These are phyloP conservation scores for Cyclanthera cordifolia DNA, from an alignment of 306 rosid species.

Conservation along the genomic window DNA sequence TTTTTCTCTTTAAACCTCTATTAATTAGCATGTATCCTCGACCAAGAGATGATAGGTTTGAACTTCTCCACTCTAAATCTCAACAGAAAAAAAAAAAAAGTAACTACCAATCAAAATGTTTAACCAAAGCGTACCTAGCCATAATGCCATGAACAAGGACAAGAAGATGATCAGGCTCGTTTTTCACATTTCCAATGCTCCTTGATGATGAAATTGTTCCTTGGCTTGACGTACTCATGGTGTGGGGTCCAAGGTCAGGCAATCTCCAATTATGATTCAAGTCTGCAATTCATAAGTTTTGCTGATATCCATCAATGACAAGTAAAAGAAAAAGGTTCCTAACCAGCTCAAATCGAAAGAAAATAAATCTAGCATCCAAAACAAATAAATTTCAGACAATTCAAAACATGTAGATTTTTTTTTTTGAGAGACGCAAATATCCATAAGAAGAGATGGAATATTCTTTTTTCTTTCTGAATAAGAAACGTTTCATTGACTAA, in stretches of 20 bases:
- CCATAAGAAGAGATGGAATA: too few species aligned
- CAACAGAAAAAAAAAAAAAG: neutral
- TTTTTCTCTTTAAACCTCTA: neutral
- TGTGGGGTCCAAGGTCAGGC: slow-evolving; percentile 39
- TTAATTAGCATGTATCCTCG: too few species aligned
- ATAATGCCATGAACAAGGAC: slow-evolving; percentile 92
- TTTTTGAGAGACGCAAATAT: too few species aligned
- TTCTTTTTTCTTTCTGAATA: too few species aligned
- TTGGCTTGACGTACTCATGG: slow-evolving; percentile 42
- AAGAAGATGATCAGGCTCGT: slow-evolving; percentile 80
- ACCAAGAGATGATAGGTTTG: too few species aligned
- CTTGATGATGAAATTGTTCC: slow-evolving; percentile 33
- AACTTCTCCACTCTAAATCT: too few species aligned
- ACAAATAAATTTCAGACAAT: neutral
- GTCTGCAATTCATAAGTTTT: slow-evolving; percentile 40
- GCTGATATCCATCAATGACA: slow-evolving; percentile 13
- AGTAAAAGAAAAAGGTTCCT: neutral
- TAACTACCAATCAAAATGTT: neutral
- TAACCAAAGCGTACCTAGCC: slow-evolving; percentile 55
- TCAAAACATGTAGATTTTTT: too few species aligned
- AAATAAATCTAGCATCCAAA: neutral
- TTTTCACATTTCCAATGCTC: slow-evolving; percentile 25
- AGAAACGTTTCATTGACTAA: too few species aligned
- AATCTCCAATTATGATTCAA: slow-evolving; percentile 37
- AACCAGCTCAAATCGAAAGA: neutral